These are phyloP conservation scores for Fusarium napiforme DNA, from an alignment of 2,329 filamentous ascomycete species.

Conservation along the genomic window DNA sequence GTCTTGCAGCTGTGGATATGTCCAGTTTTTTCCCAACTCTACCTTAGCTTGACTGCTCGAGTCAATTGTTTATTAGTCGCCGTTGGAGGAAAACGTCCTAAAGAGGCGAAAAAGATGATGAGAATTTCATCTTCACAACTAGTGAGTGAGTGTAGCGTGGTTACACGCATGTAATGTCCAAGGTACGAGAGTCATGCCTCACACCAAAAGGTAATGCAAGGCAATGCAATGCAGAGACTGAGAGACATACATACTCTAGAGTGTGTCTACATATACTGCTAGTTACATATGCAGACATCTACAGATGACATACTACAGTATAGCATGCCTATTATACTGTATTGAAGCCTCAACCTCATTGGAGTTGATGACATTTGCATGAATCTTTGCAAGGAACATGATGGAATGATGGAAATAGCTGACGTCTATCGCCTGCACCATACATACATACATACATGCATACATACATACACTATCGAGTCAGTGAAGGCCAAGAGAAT, in stretches of 20 bases:
- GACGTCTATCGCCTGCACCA: not conserved
- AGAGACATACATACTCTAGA: not conserved
- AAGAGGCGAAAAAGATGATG: not conserved
- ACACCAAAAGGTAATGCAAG: not conserved
- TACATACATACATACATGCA: not conserved
- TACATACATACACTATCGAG: constrained; percentile 1
- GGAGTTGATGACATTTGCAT: not conserved
- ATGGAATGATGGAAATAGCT: not conserved
- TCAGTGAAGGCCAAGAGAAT: not conserved
- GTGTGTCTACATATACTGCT: not conserved
- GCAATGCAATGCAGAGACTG: not conserved
- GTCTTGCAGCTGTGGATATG: constrained; percentile 5
- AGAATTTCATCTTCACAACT: not conserved
- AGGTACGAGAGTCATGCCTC: constrained; percentile 13
- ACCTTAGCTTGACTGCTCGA: not conserved
- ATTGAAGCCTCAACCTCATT: not conserved
- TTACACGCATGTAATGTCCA: constrained; percentile 23
- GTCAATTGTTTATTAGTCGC: not conserved
- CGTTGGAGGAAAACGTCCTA: not conserved
- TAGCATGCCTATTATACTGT: not conserved
- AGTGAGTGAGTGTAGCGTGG: constrained; percentile 3
- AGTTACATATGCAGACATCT: not conserved
- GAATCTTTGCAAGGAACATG: not conserved
- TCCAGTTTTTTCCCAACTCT: not conserved
- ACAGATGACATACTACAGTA: not conserved